phyloP scores from a whole-genome alignment of 1,139 yeast genomes.

The Hansenula anomala region DNA sequence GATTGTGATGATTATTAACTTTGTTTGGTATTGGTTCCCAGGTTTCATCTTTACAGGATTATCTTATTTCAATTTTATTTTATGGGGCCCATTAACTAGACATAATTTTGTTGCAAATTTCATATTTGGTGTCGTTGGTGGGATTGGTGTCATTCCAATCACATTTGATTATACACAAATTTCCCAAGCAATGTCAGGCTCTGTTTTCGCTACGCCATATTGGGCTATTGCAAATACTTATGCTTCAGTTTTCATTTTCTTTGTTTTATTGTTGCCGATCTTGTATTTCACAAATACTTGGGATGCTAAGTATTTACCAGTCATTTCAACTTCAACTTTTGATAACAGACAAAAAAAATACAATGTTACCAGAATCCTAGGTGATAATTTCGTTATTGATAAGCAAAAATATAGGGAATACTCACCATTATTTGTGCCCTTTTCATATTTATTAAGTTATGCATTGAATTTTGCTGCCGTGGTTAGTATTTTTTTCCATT shows the following conservation, averaged over 20 bases:
- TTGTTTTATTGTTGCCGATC: conserved; percentile 27
- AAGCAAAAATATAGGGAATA: conserved; percentile 27
- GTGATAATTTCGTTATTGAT: conserved; percentile 25
- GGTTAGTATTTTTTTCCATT: conserved; percentile 34
- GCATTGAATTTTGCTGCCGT: conserved; percentile 40
- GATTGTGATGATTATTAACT: conserved; percentile 32
- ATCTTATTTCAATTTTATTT: conserved; percentile 50
- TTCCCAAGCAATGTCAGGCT: conserved; percentile 32
- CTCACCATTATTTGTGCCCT: conserved; percentile 36
- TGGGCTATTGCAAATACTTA: conserved; percentile 34
- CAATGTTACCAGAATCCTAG: conserved; percentile 34
- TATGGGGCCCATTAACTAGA: conserved; percentile 35
- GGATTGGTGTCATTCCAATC: conserved; percentile 50
- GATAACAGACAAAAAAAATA: conserved; percentile 31
- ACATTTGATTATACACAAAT: conserved; percentile 43
- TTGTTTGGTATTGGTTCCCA: conserved; percentile 55
- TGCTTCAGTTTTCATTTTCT: conserved; percentile 28
- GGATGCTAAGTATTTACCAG: conserved; percentile 37
- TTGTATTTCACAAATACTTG: conserved; percentile 34
- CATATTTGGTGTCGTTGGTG: conserved; percentile 46
- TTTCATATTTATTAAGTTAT: conserved; percentile 34
- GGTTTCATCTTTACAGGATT: conserved; percentile 47
- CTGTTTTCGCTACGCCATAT: conserved; percentile 55
- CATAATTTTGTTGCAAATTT: conserved; percentile 41
- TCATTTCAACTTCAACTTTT: conserved; percentile 32